Conservation (phyloP, 192 early-diverging fungal species). For the Backusella circina region DNA sequence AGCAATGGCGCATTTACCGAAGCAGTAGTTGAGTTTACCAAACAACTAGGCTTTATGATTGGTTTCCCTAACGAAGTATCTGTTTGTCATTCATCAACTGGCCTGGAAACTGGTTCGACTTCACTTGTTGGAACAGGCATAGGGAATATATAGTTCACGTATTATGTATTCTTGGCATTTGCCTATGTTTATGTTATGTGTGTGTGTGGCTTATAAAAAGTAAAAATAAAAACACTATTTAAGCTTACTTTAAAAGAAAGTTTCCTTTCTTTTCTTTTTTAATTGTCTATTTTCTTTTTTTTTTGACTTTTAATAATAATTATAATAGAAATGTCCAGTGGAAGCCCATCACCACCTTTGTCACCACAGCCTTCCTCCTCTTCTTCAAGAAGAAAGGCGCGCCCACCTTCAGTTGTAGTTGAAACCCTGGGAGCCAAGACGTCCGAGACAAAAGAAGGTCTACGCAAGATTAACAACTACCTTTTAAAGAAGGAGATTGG, state of each 20-base stretch:
- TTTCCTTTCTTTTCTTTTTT: not conserved
- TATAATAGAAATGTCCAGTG: not conserved
- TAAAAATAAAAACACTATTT: not conserved
- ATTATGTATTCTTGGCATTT: not conserved
- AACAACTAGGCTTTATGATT: slow-evolving; percentile 52
- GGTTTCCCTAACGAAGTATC: not conserved
- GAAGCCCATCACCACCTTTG: not conserved
- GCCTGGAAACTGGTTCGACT: not conserved
- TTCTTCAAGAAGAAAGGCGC: not conserved
- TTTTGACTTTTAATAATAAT: not conserved
- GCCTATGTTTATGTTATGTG: not conserved
- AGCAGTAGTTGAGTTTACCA: slow-evolving; percentile 59
- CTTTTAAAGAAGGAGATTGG: slow-evolving; percentile 74
- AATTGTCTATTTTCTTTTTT: not conserved
- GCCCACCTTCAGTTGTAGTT: slow-evolving; percentile 35
- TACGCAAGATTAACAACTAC: slow-evolving; percentile 83
- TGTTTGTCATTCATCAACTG: not conserved
- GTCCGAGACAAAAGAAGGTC: slow-evolving; percentile 66
- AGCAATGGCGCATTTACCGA: slow-evolving; percentile 58
- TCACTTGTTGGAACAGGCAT: not conserved
- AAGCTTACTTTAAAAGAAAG: not conserved
- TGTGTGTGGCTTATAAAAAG: not conserved
- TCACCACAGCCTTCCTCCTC: not conserved
- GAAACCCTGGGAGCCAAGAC: slow-evolving; percentile 59
- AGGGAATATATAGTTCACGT: not conserved